phyloP scores from a whole-genome alignment of 345 rosid genomes.

The Toxicodendron radicans region DNA sequence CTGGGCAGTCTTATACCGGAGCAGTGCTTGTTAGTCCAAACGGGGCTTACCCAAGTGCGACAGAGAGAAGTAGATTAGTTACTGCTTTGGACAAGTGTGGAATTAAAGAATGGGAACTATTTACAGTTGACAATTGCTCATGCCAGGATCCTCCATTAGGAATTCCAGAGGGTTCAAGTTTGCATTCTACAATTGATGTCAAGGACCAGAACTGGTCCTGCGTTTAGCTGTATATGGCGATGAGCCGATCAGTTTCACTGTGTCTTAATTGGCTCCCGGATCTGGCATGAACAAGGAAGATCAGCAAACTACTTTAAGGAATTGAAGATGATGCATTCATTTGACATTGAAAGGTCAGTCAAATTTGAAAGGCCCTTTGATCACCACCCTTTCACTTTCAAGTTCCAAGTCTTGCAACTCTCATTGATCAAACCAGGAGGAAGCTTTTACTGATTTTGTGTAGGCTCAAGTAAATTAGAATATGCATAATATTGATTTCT shows the following conservation, averaged over 20 bases:
- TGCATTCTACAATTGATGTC: conserved; percentile 47
- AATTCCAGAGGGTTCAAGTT: conserved; percentile 70
- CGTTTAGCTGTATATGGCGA: conserved; percentile 6
- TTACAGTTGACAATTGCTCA: conserved; percentile 69
- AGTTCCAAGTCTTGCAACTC: too few relatives aligned
- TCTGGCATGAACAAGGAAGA: background rate
- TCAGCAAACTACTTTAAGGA: background rate
- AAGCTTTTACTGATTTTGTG: too few relatives aligned
- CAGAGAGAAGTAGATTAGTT: conserved; percentile 38
- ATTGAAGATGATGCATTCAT: background rate
- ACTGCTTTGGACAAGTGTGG: conserved; percentile 72
- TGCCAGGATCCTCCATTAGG: conserved; percentile 77
- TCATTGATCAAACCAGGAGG: too few relatives aligned
- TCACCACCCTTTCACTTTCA: too few relatives aligned
- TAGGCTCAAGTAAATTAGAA: too few relatives aligned
- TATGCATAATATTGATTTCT: too few relatives aligned
- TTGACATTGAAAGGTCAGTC: background rate
- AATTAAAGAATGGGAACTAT: conserved; percentile 89
- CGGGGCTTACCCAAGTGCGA: conserved; percentile 66
- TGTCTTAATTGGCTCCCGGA: background rate
- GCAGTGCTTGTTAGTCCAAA: conserved; percentile 89
- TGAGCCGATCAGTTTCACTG: background rate
- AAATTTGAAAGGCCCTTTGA: background rate
- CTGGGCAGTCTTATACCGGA: conserved; percentile 89
- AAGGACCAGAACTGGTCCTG: conserved; percentile 24